Conservation (phyloP, 75 land plant genomes). For the Pinus tabuliformis region DNA sequence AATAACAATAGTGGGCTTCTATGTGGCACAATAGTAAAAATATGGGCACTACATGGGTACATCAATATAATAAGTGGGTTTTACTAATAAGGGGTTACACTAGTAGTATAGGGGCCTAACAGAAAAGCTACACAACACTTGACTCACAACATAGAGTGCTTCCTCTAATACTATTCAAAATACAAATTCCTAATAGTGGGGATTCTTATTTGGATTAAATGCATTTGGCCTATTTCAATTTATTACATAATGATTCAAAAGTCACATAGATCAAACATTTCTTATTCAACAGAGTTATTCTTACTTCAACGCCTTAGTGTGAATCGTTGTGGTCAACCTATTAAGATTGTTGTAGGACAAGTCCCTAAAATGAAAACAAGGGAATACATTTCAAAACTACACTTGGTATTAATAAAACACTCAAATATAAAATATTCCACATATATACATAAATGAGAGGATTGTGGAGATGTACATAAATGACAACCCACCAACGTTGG, state of each 20-base stretch:
- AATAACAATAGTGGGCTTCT: too few species aligned
- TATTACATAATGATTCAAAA: neutral
- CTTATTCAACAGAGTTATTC: neutral
- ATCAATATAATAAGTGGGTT: too few species aligned
- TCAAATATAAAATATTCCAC: neutral
- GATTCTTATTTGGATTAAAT: neutral
- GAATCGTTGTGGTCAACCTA: slow-evolving; percentile 41
- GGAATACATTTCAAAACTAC: slow-evolving; percentile 1
- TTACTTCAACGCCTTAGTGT: slow-evolving; percentile 54
- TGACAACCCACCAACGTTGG: slow-evolving; percentile 24
- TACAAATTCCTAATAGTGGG: neutral
- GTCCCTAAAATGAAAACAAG: slow-evolving; percentile 35
- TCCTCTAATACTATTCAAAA: slow-evolving; percentile 41
- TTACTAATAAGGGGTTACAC: too few species aligned
- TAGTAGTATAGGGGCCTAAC: too few species aligned
- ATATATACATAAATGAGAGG: neutral
- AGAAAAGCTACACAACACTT: slow-evolving; percentile 51
- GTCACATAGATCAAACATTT: neutral
- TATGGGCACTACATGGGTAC: too few species aligned
- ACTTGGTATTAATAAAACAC: neutral
- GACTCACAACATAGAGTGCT: slow-evolving; percentile 52
- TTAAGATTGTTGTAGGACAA: slow-evolving; percentile 61
- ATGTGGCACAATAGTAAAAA: too few species aligned
- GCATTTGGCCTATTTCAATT: neutral
- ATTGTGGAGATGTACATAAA: slow-evolving; percentile 26